Evolutionary conservation across 139 green algal genomes (phyloP), one percentile per base, ranked within the genome.

Genomic region (Chlorella sorokiniana): DNA sequence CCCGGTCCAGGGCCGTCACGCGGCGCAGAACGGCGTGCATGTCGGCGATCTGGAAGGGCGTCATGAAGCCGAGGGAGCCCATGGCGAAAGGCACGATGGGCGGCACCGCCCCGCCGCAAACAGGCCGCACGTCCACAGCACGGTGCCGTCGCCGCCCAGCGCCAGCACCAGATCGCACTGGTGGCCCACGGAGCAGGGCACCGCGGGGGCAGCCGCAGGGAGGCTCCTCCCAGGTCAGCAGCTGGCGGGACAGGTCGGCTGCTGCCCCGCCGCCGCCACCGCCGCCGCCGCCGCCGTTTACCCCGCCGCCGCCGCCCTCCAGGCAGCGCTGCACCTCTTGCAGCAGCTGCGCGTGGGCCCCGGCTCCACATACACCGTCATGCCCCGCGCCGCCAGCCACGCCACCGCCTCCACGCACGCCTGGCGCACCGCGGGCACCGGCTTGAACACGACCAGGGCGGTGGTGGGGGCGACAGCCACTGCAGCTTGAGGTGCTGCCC

Each of bases 61-160:
- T 98, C 70, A 98, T 90, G 89, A 98, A 98, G 44, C 95, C 95
- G 4, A 74, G 62, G 10, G 40, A 75, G 6, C 95, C 95, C 79
- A 98, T 88, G 81, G 93, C 94, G 80, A 98, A 96, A 16, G 92
- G 86, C 29, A 98, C 80, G 40, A 98, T 73, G 0, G 95, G 95
- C 35, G 94, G 93, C 68, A 97, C 91, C 4, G 85, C 68, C n/a
- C 86, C 77, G 89, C 91, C 82, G 87, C 89, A 80, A 97, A 94
- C 54, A 96, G 89, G 76, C 93, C 91, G 73, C 90, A 94, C 2
- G 93, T 93, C 94, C 94, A 98, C 78, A 98, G 85, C 76, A 98
- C 90, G 2, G 95, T 98, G 52, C 95, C 95, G 79, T 98, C 95
- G 48, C 95, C 95, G 40, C 94, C 95, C 61, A 98, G 84, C 23